phyloP scores from a whole-genome alignment of 2,329 filamentous ascomycete genomes.

The Aspergillus neotritici region DNA sequence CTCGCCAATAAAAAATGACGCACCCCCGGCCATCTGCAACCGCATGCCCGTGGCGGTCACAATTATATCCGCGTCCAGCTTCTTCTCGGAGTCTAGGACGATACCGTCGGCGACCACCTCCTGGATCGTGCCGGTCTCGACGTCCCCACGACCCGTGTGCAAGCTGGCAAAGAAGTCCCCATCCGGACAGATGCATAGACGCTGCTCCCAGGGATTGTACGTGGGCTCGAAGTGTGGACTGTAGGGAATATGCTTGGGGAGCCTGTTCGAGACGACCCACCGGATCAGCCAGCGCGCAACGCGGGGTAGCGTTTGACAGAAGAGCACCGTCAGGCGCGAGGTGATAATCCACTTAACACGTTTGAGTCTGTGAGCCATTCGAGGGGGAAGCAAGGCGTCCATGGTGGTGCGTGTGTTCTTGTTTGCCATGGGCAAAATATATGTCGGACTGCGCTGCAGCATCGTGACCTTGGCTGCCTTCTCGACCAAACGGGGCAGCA shows the following conservation, averaged over 20 bases:
- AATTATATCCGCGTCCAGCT: constrained; percentile 24
- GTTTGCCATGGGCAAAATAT: constrained; percentile 50
- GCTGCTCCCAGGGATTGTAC: constrained; percentile 64
- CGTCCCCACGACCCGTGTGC: constrained; percentile 18
- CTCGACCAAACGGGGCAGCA: constrained; percentile 61
- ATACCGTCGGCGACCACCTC: constrained; percentile 43
- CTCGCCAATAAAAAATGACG: neutral
- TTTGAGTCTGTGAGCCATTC: constrained; percentile 4
- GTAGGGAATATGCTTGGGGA: constrained; percentile 49
- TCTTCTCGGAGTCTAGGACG: constrained; percentile 35
- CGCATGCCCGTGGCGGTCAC: neutral
- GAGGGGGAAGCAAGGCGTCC: constrained; percentile 6
- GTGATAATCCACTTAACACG: constrained; percentile 44
- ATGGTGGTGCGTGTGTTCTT: neutral
- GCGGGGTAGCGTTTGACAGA: constrained; percentile 49
- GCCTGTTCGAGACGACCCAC: constrained; percentile 37
- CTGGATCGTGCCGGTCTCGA: constrained; percentile 44
- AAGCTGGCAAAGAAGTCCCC: constrained; percentile 51
- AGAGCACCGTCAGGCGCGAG: constrained; percentile 43
- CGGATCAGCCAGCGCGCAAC: constrained; percentile 43
- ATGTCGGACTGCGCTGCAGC: constrained; percentile 68
- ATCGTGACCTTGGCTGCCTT: constrained; percentile 63
- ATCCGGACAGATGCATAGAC: constrained; percentile 60
- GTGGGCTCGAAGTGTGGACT: constrained; percentile 57
- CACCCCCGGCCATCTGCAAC: no score